Conservation (phyloP, 345 rosid species). For the Euphorbia tirucalli region DNA sequence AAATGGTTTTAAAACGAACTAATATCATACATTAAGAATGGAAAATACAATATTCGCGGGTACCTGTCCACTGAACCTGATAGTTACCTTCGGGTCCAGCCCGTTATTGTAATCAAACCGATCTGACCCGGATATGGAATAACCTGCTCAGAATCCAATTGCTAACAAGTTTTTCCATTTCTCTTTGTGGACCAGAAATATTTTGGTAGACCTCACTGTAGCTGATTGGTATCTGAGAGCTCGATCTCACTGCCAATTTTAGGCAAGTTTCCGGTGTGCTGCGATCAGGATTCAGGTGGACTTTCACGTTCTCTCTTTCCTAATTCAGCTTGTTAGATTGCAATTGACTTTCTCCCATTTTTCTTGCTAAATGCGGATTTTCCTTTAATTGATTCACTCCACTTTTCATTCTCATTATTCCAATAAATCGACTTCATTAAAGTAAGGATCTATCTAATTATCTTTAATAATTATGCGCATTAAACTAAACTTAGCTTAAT, state of each 20-base stretch:
- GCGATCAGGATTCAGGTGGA: neutral
- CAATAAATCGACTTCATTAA: neutral
- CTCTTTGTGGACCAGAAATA: neutral
- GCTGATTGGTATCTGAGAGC: neutral
- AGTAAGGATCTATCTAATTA: neutral
- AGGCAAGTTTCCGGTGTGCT: conserved; percentile 11
- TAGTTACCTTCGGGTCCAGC: no score
- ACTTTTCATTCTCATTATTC: neutral
- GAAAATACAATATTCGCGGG: no score
- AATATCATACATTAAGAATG: no score
- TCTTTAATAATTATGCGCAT: neutral
- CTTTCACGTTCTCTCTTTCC: neutral
- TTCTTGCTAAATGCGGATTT: neutral
- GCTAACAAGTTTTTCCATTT: neutral
- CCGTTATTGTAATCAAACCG: no score
- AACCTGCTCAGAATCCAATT: neutral
- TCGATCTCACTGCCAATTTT: neutral
- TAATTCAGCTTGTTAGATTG: neutral
- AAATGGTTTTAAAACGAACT: no score
- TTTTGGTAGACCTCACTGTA: neutral
- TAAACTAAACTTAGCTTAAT: neutral
- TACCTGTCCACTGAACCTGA: no score
- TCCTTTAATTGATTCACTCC: neutral
- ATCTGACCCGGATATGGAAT: conserved; percentile 2
- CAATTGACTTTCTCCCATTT: neutral